Conservation (phyloP, 176 grass and related monocot genomes). For the Zea luxurians region DNA sequence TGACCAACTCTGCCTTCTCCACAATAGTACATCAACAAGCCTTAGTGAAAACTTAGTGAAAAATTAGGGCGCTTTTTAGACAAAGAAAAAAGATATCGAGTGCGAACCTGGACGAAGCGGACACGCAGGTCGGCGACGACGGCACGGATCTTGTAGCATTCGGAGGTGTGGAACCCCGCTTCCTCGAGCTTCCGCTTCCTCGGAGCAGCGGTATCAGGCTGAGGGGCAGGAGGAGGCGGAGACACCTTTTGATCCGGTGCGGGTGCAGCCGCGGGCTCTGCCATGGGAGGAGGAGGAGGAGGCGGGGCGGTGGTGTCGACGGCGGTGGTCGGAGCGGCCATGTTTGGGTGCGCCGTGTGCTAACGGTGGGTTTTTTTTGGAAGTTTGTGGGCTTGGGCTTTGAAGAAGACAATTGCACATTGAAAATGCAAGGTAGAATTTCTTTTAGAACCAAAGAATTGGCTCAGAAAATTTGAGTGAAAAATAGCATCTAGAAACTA, state of each 20-base stretch:
- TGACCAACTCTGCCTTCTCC: not conserved
- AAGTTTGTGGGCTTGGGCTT: no score
- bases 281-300: constrained; percentile 4
- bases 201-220: constrained; percentile 13
- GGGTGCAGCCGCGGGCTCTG: not conserved
- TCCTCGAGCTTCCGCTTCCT: no score
- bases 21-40: not conserved
- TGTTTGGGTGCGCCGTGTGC: not conserved
- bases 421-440: no score
- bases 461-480: no score
- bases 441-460: no score
- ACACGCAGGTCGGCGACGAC: constrained; percentile 31
- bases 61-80: not conserved
- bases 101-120: constrained; percentile 39
- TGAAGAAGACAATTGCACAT: no score
- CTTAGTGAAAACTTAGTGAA: not conserved
- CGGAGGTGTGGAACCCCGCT: constrained; percentile 35
- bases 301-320: not conserved
- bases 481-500: no score
- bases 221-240: constrained; percentile 12
- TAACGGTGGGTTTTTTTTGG: not conserved
- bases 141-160: constrained; percentile 58
- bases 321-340: constrained; percentile 18
- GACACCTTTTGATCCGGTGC: constrained; percentile 24
- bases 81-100: not conserved